A percentile compares a stretch with the other conserved stretches of the same genome.
Conservation (phyloP, 1,139 yeast genomes). For the Magnusiomyces suaveolens region DNA sequence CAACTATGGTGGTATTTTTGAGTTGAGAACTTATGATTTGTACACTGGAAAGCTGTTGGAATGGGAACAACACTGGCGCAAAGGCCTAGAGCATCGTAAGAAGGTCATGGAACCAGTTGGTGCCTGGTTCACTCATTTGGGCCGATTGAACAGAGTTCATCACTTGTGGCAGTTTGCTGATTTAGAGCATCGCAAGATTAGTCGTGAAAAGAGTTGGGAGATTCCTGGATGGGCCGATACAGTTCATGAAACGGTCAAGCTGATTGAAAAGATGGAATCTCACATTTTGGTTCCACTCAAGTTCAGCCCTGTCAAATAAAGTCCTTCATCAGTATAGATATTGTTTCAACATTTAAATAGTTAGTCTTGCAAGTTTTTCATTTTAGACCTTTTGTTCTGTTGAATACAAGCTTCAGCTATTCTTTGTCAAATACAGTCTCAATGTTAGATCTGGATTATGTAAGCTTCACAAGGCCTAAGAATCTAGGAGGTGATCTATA, state of each 20-base stretch:
- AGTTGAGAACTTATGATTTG: conserved; percentile 34
- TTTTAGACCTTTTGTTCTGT: too few species aligned
- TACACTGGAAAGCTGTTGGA: conserved; percentile 35
- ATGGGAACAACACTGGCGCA: conserved; percentile 37
- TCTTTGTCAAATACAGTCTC: too few species aligned
- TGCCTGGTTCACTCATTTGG: conserved; percentile 38
- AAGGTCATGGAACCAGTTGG: conserved; percentile 42
- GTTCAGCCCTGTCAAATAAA: conserved; percentile 31
- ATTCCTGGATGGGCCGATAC: conserved; percentile 39
- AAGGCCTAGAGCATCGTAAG: conserved; percentile 35
- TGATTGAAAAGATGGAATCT: conserved; percentile 34
- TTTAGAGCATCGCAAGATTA: conserved; percentile 35
- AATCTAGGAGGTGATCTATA: too few species aligned
- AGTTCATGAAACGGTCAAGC: conserved; percentile 35
- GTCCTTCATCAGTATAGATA: background rate
- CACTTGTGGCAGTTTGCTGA: conserved; percentile 40
- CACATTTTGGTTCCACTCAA: conserved; percentile 35
- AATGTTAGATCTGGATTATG: too few species aligned
- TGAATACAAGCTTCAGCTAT: too few species aligned
- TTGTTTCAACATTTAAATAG: background rate
- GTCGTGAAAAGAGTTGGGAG: conserved; percentile 38
- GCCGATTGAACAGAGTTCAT: conserved; percentile 35
- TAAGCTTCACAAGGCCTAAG: too few species aligned
- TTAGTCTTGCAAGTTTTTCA: too few species aligned
- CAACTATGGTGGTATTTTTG: conserved; percentile 36